Conservation (phyloP, 192 early-diverging fungal species). For the Backusella westeae region DNA sequence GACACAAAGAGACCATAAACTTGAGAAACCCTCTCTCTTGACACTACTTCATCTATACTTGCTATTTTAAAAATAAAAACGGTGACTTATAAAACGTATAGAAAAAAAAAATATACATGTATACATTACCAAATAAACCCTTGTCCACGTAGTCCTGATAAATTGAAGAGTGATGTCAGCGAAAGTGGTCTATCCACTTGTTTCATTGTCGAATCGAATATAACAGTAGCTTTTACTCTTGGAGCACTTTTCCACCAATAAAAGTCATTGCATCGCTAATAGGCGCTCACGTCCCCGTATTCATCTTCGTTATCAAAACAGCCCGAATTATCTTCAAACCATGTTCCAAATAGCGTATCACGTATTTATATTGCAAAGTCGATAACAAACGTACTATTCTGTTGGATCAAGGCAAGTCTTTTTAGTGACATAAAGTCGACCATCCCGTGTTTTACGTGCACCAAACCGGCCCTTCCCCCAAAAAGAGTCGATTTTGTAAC, state of each 20-base stretch:
- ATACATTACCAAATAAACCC: too few species aligned
- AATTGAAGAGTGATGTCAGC: too few species aligned
- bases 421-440: slow-evolving; percentile 84
- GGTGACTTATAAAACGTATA: too few species aligned
- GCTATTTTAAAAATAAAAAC: too few species aligned
- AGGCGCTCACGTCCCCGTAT: slow-evolving; percentile 19
- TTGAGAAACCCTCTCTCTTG: too few species aligned
- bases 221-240: slow-evolving; percentile 30
- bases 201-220: slow-evolving; percentile 42
- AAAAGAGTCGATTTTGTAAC: slow-evolving; percentile 74
- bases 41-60: too few species aligned
- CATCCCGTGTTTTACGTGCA: slow-evolving; percentile 80
- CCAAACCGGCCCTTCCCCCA: slow-evolving; percentile 86
- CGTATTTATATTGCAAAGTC: slow-evolving; percentile 83
- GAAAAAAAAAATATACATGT: too few species aligned
- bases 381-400: slow-evolving; percentile 90
- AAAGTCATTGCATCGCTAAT: slow-evolving; percentile 37
- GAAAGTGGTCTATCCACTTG: slow-evolving; percentile 11
- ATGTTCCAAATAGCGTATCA: slow-evolving; percentile 88
- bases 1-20: too few species aligned
- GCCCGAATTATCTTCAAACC: slow-evolving; percentile 55
- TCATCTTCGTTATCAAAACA: slow-evolving; percentile 38
- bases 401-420: slow-evolving; percentile 80
- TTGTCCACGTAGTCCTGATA: too few species aligned
- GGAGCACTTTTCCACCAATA: slow-evolving; percentile 32